Evolutionary conservation across 1,139 yeast genomes (phyloP).

Genomic region (Torulaspora pretoriensis): DNA sequence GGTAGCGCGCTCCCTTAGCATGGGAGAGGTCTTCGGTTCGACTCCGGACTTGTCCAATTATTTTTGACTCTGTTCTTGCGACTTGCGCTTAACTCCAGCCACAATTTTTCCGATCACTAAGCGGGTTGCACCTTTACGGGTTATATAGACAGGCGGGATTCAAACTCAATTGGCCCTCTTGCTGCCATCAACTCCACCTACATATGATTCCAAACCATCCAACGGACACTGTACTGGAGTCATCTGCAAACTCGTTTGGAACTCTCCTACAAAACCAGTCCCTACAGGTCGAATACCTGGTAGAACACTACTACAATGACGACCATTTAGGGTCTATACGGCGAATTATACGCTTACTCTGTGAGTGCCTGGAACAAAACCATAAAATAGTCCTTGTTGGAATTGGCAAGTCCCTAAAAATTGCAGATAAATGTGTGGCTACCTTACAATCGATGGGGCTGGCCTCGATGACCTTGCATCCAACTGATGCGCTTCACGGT

Average conservation of each 20-base stretch:
- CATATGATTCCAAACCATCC: neutral
- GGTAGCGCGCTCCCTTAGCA: slow-evolving; percentile 92
- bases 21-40: slow-evolving; percentile 90
- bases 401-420: slow-evolving; percentile 79
- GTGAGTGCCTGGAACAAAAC: slow-evolving; percentile 2
- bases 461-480: slow-evolving; percentile 65
- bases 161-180: neutral
- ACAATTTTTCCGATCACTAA: neutral
- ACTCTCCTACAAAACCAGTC: slow-evolving; percentile 20
- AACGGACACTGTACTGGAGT: slow-evolving; percentile 2
- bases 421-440: slow-evolving; percentile 74
- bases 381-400: slow-evolving; percentile 68
- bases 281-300: slow-evolving; percentile 19
- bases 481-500: slow-evolving; percentile 87
- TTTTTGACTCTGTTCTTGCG: slow-evolving; percentile 18
- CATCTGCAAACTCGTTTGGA: slow-evolving; percentile 14
- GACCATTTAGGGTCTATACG: slow-evolving; percentile 1
- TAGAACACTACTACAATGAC: slow-evolving; percentile 15
- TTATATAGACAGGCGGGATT: neutral
- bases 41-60: slow-evolving; percentile 79
- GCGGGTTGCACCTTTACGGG: neutral
- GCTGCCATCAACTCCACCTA: neutral
- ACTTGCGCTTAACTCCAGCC: neutral
- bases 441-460: slow-evolving; percentile 77
- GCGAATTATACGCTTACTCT: slow-evolving; percentile 5